Base-by-base conservation (phyloP, 768 basidiomycete species). In the Dioszegia crocea region DNA sequence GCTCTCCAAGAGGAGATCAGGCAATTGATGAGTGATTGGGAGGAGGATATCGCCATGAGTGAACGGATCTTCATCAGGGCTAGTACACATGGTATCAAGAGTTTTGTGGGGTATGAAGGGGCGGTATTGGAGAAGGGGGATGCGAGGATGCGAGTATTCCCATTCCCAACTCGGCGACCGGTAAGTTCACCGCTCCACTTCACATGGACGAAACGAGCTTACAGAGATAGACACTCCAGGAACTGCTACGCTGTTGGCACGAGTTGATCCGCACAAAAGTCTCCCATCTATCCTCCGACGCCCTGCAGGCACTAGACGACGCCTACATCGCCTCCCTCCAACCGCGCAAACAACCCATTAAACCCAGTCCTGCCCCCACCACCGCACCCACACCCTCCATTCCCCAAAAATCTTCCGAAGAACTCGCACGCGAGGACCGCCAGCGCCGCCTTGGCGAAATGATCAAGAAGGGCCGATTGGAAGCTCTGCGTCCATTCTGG, bases 1-100 rank as follows among this genome's bases (percentile, higher is more conserved):
- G 88, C 91, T 17, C 79, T 99, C 38, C 84, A 86, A 68, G 93
- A 97, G 87, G 96, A 99, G 70, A 96, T 99, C 57, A 87, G 90
- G 19, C 84, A 81, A 56, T 80, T 98, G 10, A 78, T 99, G 54
- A 68, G 74, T 41, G 89, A 89, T 16, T 99, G 96, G 96, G 81
- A 81, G 10, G 89, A 93, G 27, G 90, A 97, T 23, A 84, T 99
- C 19, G 73, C 84, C 12, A 81, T 80, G n/a, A 91, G 90, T 64
- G 92, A 98, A 73, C 80, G 87, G 49, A 88, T 99, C 48, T 99
- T 89, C 81, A 85, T 99, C 41, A 84, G 96, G 17, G 91, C 92
- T 36, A 93, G 85, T 76, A 86, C 84, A 17, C 85, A 88, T 0
- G 96, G 96, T 73, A 84, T 88, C 55, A 84, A 85, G 52, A 92